Percentiles rank a stretch among this genome's conserved stretches.
Evolutionary conservation across 768 basidiomycete species (phyloP).

Genomic region (Tricholoma hemisulphureum): DNA sequence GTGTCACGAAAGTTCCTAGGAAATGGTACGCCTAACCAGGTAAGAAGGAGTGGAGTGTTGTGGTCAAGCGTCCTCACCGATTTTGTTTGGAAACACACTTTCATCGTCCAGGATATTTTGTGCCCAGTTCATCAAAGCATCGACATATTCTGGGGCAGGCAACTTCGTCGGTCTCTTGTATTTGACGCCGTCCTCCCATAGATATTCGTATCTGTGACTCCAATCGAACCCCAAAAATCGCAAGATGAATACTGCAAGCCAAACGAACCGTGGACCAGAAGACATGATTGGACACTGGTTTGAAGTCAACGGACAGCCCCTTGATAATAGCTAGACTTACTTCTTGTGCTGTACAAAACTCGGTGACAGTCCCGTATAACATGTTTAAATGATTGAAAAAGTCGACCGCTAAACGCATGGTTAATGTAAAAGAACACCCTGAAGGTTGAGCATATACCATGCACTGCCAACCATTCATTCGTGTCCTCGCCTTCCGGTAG

Average conservation of each 20-base stretch:
- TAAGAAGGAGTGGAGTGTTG: not conserved
- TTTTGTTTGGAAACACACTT: conserved; percentile 88
- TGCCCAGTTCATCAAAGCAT: conserved; percentile 98
- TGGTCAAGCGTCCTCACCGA: conserved; percentile 53
- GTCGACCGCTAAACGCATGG: conserved; percentile 72
- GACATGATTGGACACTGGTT: conserved; percentile 92
- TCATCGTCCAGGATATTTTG: conserved; percentile 93
- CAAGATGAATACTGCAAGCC: not conserved
- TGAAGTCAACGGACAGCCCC: not conserved
- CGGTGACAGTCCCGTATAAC: conserved; percentile 97
- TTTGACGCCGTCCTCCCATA: conserved; percentile 89
- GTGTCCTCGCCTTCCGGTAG: conserved; percentile 96
- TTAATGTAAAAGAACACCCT: not conserved
- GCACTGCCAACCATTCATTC: conserved; percentile 99
- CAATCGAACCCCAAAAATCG: not conserved
- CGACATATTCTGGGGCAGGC: conserved; percentile 94
- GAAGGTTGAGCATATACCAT: conserved; percentile 56
- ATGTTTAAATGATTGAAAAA: conserved; percentile 99
- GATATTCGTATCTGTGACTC: conserved; percentile 76
- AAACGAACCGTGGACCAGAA: conserved; percentile 80
- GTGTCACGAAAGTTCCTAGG: conserved; percentile 87
- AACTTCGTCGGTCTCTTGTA: conserved; percentile 92
- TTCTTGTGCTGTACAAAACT: conserved; percentile 95
- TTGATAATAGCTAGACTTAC: conserved; percentile 32
- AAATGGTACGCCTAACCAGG: conserved; percentile 75